Conservation (phyloP, 2,329 filamentous ascomycete species). For the Fusarium liriodendri region DNA sequence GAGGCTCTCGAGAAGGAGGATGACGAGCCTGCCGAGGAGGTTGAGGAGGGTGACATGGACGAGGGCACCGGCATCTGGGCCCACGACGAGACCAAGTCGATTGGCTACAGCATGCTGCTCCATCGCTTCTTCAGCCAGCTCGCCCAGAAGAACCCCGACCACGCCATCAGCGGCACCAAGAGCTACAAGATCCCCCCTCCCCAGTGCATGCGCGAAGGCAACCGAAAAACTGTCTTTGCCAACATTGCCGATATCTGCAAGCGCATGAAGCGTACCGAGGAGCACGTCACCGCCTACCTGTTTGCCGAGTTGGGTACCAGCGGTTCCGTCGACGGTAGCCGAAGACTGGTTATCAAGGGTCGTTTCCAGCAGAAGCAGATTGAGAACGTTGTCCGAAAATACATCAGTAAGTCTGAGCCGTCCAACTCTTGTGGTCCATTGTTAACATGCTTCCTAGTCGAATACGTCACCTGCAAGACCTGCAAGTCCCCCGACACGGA, state of each 20-base stretch:
- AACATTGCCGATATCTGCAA: conserved; percentile 99
- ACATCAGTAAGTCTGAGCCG: conserved; percentile 76
- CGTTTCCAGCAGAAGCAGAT: conserved; percentile 99
- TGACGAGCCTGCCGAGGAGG: conserved; percentile 61
- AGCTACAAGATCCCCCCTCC: conserved; percentile 99
- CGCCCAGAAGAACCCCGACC: conserved; percentile 95
- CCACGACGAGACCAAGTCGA: conserved; percentile 80
- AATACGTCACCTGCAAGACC: conserved; percentile 99
- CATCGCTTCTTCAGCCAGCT: conserved; percentile 94
- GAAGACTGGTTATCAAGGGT: conserved; percentile 97
- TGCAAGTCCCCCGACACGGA: conserved; percentile 95
- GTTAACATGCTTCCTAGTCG: conserved; percentile 66
- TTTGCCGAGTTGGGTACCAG: conserved; percentile 98
- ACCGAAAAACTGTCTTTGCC: conserved; percentile 99
- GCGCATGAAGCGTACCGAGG: conserved; percentile 98
- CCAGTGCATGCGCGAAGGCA: conserved; percentile 98
- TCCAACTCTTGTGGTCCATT: too few species aligned
- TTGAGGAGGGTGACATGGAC: conserved; percentile 80
- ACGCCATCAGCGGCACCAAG: conserved; percentile 87
- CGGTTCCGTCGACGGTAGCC: conserved; percentile 92
- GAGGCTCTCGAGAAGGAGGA: conserved; percentile 76
- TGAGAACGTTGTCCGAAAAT: conserved; percentile 95
- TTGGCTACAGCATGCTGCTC: conserved; percentile 88
- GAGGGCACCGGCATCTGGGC: conserved; percentile 91
- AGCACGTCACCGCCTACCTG: conserved; percentile 96